Evolutionary conservation across 2,329 filamentous ascomycete genomes (phyloP).

Genomic region (Bipolaris sorokiniana): DNA sequence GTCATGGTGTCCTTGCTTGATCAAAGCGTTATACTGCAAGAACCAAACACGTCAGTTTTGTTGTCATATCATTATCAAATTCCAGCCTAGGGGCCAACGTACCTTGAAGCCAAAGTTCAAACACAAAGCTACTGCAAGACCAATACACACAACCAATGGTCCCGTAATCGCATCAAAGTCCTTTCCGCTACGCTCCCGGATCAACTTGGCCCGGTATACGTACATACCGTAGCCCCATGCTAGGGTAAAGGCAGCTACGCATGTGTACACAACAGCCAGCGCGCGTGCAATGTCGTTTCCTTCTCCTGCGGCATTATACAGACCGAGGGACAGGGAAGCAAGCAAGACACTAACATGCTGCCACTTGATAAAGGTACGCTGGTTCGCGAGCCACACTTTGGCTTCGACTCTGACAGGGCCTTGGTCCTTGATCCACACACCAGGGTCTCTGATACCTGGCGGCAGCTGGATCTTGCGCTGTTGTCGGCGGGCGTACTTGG

Average conservation of each 20-base stretch:
- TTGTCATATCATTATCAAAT: neutral
- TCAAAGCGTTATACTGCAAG: conserved; percentile 30
- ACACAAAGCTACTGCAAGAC: conserved; percentile 77
- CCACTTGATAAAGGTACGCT: conserved; percentile 98
- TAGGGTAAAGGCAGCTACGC: conserved; percentile 81
- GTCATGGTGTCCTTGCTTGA: conserved; percentile 17
- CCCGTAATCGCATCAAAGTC: conserved; percentile 92
- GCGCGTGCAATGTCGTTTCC: conserved; percentile 74
- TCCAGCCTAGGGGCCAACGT: conserved; percentile 17
- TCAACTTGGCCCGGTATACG: conserved; percentile 75
- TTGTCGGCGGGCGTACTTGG: conserved; percentile 64
- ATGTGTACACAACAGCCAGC: conserved; percentile 83
- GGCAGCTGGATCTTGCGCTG: conserved; percentile 68
- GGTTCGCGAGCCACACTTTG: conserved; percentile 98
- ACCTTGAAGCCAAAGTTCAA: conserved; percentile 91
- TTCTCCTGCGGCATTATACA: conserved; percentile 86
- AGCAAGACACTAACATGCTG: conserved; percentile 92
- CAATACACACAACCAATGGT: conserved; percentile 80
- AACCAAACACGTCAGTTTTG: conserved; percentile 3
- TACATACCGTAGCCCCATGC: conserved; percentile 89
- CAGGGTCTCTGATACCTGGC: conserved; percentile 85
- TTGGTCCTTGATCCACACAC: conserved; percentile 90
- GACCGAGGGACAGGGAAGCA: conserved; percentile 78
- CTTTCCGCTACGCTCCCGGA: conserved; percentile 82
- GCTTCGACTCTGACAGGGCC: conserved; percentile 92